These are phyloP conservation scores for Candida pseudofarinosa DNA, from an alignment of 805 yeast species.

Conservation along the genomic window DNA sequence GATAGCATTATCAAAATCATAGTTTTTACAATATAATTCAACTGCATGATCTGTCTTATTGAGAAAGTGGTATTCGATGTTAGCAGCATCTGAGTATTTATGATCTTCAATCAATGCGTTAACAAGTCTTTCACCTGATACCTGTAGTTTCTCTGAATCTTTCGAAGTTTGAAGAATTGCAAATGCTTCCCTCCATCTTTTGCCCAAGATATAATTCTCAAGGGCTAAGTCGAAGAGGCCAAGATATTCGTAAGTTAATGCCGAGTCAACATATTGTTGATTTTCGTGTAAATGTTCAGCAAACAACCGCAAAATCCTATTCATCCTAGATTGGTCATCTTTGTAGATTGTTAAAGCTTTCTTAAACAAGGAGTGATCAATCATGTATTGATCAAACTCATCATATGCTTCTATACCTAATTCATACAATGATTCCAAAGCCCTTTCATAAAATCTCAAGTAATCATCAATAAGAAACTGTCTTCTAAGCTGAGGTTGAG, in stretches of 20 bases:
- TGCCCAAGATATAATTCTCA: constrained; percentile 63
- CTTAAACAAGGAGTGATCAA: constrained; percentile 64
- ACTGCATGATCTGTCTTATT: constrained; percentile 60
- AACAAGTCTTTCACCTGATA: constrained; percentile 58
- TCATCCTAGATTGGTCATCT: constrained; percentile 52
- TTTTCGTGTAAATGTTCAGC: constrained; percentile 58
- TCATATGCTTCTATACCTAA: constrained; percentile 34
- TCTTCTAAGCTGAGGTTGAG: constrained; percentile 61
- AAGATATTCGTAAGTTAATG: constrained; percentile 68
- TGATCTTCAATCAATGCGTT: constrained; percentile 61
- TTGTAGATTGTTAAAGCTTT: constrained; percentile 62
- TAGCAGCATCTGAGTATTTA: constrained; percentile 76
- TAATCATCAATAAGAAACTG: constrained; percentile 76
- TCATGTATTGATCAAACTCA: constrained; percentile 68
- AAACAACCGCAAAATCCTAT: constrained; percentile 51
- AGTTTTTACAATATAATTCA: constrained; percentile 66
- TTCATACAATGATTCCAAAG: constrained; percentile 60
- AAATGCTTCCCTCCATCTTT: constrained; percentile 84
- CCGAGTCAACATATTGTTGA: constrained; percentile 71
- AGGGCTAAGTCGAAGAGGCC: constrained; percentile 56
- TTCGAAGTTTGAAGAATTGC: constrained; percentile 46
- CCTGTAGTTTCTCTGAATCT: constrained; percentile 30
- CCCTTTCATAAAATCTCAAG: constrained; percentile 64
- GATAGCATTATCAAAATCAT: constrained; percentile 71
- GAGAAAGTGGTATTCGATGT: constrained; percentile 61